A percentile compares a stretch with the other conserved stretches of the same genome.
Evolutionary conservation across 352 stramenopile genomes (phyloP).

Genomic region (Elongisporangium undulatum): DNA sequence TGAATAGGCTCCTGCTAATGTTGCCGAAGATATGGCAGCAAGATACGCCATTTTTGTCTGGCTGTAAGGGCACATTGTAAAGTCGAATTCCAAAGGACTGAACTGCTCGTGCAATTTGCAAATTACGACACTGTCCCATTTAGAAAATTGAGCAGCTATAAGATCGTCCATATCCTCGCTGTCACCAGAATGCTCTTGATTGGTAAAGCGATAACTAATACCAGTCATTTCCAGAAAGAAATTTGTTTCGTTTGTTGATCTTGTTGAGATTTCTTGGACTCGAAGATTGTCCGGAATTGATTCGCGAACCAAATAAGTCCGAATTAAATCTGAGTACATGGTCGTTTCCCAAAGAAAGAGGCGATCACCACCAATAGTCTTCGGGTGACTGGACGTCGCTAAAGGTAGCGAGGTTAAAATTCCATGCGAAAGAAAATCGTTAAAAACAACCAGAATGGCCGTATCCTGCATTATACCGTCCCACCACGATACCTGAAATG

Average conservation of each 20-base stretch:
- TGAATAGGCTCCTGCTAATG: constrained; percentile 6
- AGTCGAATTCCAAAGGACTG: constrained; percentile 39
- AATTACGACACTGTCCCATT: constrained; percentile 14
- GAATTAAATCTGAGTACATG: constrained; percentile 51
- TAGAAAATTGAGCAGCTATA: constrained; percentile 21
- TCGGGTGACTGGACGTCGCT: background rate
- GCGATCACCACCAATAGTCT: constrained; percentile 6
- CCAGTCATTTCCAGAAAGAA: constrained; percentile 65
- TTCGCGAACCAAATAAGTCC: constrained; percentile 50
- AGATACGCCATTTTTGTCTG: constrained; percentile 3
- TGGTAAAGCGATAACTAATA: constrained; percentile 49
- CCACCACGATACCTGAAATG: constrained; percentile 64
- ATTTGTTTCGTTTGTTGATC: constrained; percentile 21
- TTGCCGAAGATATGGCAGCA: constrained; percentile 11
- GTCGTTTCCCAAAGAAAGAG: constrained; percentile 34
- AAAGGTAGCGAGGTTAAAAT: constrained; percentile 8
- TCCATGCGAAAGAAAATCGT: constrained; percentile 59
- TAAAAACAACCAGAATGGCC: constrained; percentile 38
- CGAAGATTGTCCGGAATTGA: constrained; percentile 5
- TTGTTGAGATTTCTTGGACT: constrained; percentile 4
- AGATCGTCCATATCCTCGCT: constrained; percentile 19
- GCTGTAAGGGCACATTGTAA: constrained; percentile 14
- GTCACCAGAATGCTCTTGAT: constrained; percentile 11
- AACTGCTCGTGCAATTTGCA: constrained; percentile 54
- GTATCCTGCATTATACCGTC: constrained; percentile 51